Evolutionary conservation across 75 land plant genomes (phyloP), one percentile per base, ranked within the genome.

Genomic region (Larix kaempferi): DNA sequence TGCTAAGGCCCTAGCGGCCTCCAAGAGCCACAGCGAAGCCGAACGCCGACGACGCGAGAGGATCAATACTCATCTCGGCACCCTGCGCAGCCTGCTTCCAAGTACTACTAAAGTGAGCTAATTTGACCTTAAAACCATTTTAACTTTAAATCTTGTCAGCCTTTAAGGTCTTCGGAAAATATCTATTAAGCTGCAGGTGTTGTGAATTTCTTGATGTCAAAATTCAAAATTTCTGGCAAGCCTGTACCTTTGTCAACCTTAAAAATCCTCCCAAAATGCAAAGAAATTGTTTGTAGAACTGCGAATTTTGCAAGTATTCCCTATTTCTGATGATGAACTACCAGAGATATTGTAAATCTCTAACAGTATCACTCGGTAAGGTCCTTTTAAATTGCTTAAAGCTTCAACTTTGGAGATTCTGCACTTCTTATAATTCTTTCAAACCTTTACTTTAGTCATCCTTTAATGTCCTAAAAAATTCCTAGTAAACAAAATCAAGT

Each of bases 11-110:
- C 25, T 81, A 16, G 82, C 80, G 14, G 82, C 80, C 19, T 84
- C 83, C 44, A 85, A 67, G 82, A 88, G 79, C 74, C 89, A 88
- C 84, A 88, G 85, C 57, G 87, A 88, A 82, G 90, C 90, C 7
- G 90, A 88, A 82, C 66, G 86, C 73, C 41, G 83, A 71, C 59
- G 90, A 37, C 78, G 85, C 26, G 84, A 88, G 78, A 57, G 90
- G 49, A 88, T 88, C 74, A 88, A 88, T 71, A 76, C 59, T 56
- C 90, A 82, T 83, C 87, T 85, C 37, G 78, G 71, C 61, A 78
- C 75, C 11, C 78, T 85, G 12, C 29, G 71, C 17, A 67, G 17
- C 22, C 19, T 67, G 29, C 71, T 67, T 19, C 71, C 71, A 4
- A 67, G 25, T n/a, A 27, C 33, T 67, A 67, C 22, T 67, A 67